Evolutionary conservation across 2,329 filamentous ascomycete species (phyloP).

Genomic region (Microdochium paspali): DNA sequence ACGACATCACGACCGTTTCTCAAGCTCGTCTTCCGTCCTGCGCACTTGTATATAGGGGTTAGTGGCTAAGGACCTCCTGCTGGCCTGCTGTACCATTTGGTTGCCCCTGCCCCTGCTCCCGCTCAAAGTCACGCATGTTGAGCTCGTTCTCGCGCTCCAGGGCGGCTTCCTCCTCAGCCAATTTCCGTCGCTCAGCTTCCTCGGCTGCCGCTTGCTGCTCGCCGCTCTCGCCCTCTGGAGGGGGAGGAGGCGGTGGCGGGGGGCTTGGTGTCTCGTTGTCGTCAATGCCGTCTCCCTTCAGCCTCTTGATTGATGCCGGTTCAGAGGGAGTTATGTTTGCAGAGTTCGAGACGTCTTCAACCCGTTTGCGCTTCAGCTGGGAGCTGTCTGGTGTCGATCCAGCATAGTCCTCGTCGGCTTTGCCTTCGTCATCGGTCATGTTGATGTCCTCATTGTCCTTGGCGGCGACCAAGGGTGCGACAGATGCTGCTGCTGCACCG

Average conservation of each 20-base stretch:
- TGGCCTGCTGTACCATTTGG: slow-evolving; percentile 10
- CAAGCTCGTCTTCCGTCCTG: too few relatives aligned
- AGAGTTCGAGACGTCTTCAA: slow-evolving; percentile 15
- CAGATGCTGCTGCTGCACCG: slow-evolving; percentile 6
- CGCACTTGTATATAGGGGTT: too few relatives aligned
- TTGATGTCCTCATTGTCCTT: slow-evolving; percentile 18
- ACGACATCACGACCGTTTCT: too few relatives aligned
- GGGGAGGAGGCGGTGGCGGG: slow-evolving; percentile 37
- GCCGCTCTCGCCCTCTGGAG: slow-evolving; percentile 40
- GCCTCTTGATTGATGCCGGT: slow-evolving; percentile 43
- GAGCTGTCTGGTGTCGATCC: slow-evolving; percentile 35
- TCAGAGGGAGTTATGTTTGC: slow-evolving; percentile 40
- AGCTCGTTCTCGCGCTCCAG: slow-evolving; percentile 27
- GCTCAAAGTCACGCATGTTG: slow-evolving; percentile 24
- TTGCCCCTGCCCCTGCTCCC: slow-evolving; percentile 17
- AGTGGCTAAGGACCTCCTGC: slow-evolving; percentile 9
- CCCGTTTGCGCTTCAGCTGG: slow-evolving; percentile 58
- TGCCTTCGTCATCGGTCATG: slow-evolving; percentile 24
- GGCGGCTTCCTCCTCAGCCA: slow-evolving; percentile 23
- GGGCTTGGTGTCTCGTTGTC: slow-evolving; percentile 20
- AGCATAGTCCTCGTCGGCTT: slow-evolving; percentile 34
- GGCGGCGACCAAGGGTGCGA: slow-evolving; percentile 11
- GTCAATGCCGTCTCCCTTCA: slow-evolving; percentile 33
- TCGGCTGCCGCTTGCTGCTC: slow-evolving; percentile 45
- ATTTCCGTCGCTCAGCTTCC: slow-evolving; percentile 26